Conservation (phyloP, 345 rosid species). For the Sisymbrium irio region DNA sequence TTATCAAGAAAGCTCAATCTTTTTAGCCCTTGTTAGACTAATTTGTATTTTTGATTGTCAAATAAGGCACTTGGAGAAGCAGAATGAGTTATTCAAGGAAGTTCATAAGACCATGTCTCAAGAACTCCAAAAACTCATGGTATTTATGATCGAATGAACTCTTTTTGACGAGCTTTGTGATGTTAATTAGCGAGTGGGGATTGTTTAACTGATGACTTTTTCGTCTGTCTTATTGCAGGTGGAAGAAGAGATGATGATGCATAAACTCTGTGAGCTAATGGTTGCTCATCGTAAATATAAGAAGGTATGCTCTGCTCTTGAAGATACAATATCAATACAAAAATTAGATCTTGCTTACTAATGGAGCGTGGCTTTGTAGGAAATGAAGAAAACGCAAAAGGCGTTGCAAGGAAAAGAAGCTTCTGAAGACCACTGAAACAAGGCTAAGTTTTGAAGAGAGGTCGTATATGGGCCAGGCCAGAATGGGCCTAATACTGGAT, state of each 20-base stretch:
- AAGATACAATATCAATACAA: not conserved
- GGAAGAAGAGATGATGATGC: slow-evolving; percentile 81
- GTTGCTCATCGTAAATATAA: slow-evolving; percentile 40
- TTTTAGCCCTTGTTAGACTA: too few relatives aligned
- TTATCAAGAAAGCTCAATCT: too few relatives aligned
- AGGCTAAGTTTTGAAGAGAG: not conserved
- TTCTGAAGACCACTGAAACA: slow-evolving; percentile 9
- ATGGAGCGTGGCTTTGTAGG: slow-evolving; percentile 13
- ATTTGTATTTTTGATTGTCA: not conserved
- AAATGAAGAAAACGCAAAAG: not conserved
- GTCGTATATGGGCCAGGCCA: not conserved
- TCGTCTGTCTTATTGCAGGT: slow-evolving; percentile 40
- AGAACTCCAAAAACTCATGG: slow-evolving; percentile 59
- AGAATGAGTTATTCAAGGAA: slow-evolving; percentile 49
- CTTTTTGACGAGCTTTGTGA: not conserved
- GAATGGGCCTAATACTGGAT: not conserved
- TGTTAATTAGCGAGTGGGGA: not conserved
- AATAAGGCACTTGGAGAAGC: slow-evolving; percentile 59
- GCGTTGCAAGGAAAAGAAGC: not conserved
- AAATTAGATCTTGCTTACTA: not conserved
- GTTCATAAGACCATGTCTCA: slow-evolving; percentile 40
- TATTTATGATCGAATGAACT: not conserved
- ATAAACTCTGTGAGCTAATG: slow-evolving; percentile 62
- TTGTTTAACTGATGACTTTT: not conserved
- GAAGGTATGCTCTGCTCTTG: slow-evolving; percentile 41